These are phyloP conservation scores for Aspergillus sparsus DNA, from an alignment of 495 filamentous ascomycete genomes.

Conservation along the genomic window DNA sequence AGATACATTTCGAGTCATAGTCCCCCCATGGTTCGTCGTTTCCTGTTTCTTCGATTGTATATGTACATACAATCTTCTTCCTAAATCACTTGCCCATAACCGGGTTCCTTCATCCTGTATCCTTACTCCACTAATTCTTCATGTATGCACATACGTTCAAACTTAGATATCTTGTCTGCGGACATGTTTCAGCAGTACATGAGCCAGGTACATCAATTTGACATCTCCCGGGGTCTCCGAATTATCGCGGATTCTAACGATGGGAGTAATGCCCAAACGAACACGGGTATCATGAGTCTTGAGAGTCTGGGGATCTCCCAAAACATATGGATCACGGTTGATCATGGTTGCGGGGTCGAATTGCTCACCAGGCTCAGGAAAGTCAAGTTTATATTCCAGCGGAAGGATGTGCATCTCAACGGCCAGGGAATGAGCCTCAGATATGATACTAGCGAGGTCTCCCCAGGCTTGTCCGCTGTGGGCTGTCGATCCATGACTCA, in stretches of 20 bases:
- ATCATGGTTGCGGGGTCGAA: conserved; percentile 35
- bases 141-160: not conserved
- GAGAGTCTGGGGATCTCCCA: conserved; percentile 13
- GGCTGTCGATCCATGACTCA: conserved; percentile 19
- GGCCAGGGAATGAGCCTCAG: conserved; percentile 30
- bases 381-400: conserved; percentile 28
- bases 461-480: conserved; percentile 20
- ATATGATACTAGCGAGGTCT: conserved; percentile 23
- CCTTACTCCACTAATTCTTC: too few species aligned
- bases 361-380: conserved; percentile 25
- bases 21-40: too few species aligned
- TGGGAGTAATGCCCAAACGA: conserved; percentile 22
- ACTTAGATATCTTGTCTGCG: conserved; percentile 9
- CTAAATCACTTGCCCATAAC: too few species aligned
- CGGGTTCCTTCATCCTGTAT: too few species aligned
- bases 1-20: too few species aligned
- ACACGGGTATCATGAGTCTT: conserved; percentile 20
- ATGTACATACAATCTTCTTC: too few species aligned
- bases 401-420: conserved; percentile 27
- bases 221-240: conserved; percentile 10
- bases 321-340: conserved; percentile 24
- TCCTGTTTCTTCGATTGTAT: too few species aligned
- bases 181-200: conserved; percentile 22
- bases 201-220: conserved; percentile 15
- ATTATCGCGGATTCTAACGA: conserved; percentile 19